These are phyloP conservation scores for Komagataella mondaviorum DNA, from an alignment of 805 yeast species.

Conservation along the genomic window DNA sequence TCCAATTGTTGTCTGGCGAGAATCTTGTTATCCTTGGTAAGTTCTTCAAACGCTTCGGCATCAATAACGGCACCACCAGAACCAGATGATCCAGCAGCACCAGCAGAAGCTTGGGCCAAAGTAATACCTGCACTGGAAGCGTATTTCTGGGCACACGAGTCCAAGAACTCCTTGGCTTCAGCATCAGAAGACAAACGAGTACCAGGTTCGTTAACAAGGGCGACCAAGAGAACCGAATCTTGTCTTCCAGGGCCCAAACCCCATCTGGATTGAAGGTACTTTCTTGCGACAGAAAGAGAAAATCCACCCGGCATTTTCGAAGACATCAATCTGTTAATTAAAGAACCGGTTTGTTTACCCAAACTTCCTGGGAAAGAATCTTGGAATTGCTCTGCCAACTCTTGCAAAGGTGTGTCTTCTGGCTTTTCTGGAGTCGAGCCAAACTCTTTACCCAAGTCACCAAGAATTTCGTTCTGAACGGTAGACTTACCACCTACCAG, in stretches of 20 bases:
- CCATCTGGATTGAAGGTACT: conserved; percentile 83
- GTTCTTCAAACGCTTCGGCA: conserved; percentile 85
- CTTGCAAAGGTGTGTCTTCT: conserved; percentile 93
- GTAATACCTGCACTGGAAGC: conserved; percentile 75
- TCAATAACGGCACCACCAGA: conserved; percentile 84
- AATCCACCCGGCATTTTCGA: conserved; percentile 99
- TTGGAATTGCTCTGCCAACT: conserved; percentile 91
- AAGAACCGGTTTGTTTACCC: conserved; percentile 87
- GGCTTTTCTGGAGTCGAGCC: conserved; percentile 98
- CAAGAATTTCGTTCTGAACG: conserved; percentile 94
- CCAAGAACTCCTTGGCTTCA: conserved; percentile 87
- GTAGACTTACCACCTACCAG: conserved; percentile 98
- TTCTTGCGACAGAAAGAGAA: conserved; percentile 82
- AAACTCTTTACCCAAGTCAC: conserved; percentile 97
- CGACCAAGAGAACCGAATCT: conserved; percentile 73
- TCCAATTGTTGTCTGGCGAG: conserved; percentile 78
- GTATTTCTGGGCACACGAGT: conserved; percentile 68
- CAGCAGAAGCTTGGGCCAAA: conserved; percentile 52
- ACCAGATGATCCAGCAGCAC: conserved; percentile 34
- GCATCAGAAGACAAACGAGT: conserved; percentile 73
- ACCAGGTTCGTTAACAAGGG: conserved; percentile 85
- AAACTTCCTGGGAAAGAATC: conserved; percentile 78
- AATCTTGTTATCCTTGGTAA: conserved; percentile 55
- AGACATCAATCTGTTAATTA: conserved; percentile 82
- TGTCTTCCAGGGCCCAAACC: conserved; percentile 93